phyloP scores from a whole-genome alignment of 345 rosid genomes.

The Brassica juncea region DNA sequence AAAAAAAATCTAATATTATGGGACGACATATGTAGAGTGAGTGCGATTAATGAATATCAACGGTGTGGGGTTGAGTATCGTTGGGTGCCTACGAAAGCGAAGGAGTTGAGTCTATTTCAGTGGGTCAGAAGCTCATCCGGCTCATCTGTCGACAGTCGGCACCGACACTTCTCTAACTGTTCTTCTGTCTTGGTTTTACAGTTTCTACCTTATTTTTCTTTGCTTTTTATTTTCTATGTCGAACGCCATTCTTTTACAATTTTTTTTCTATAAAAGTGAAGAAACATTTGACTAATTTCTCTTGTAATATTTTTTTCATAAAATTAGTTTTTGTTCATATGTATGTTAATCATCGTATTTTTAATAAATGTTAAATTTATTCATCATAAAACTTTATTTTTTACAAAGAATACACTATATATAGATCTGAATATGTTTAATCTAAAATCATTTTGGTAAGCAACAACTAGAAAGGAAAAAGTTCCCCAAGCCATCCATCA shows the following conservation, averaged over 20 bases:
- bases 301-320: neutral
- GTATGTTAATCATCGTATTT: neutral
- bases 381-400: too few relatives aligned
- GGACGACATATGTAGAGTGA: conserved; percentile 13
- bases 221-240: neutral
- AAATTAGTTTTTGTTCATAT: neutral
- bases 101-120: neutral
- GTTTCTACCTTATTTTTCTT: conserved; percentile 8
- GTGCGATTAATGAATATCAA: conserved; percentile 21
- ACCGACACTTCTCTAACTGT: conserved; percentile 39
- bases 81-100: neutral
- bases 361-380: too few relatives aligned
- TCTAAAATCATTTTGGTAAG: too few relatives aligned
- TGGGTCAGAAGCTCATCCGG: conserved; percentile 33
- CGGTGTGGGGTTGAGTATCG: neutral
- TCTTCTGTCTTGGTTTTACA: conserved; percentile 11
- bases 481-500: too few relatives aligned
- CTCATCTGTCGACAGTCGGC: conserved; percentile 43
- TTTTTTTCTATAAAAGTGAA: neutral
- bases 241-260: neutral
- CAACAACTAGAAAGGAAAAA: too few relatives aligned
- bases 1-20: neutral
- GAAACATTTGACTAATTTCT: conserved; percentile 18
- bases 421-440: too few relatives aligned
- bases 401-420: too few relatives aligned